Evolutionary conservation across 768 basidiomycete genomes (phyloP), one percentile per base, ranked within the genome.

Genomic region (Mycena venus): DNA sequence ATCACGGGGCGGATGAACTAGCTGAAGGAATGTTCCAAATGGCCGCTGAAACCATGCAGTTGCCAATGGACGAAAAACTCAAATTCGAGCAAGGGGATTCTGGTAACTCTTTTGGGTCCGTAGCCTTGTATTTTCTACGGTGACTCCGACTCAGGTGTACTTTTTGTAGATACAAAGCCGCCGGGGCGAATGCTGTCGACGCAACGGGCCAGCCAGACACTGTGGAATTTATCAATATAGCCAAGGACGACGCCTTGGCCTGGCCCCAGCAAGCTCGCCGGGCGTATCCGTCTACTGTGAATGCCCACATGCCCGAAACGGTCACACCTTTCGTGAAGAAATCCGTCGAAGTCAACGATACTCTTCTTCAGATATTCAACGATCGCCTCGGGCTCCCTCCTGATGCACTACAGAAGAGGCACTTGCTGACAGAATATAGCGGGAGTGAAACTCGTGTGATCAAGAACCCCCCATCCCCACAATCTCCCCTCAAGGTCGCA

Each of bases 201-300:
- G 88, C 90, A 25, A 85, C 84, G 14, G 93, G 93, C 47, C 86
- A 86, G 58, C 76, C 80, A 21, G 93, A 94, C 78, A 86, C 86
- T 0, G 85, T 87, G 4, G 91, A 94, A 78, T 93, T 92, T 80
- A 84, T 94, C 70, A 93, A 93, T 77, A 81, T 94, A 36, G 85
- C 92, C 0, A 92, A 93, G 78, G 93, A 95, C 78, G 93, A 95
- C 75, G 91, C 87, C 0, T 79, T 94, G 0, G 87, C 90, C 0
- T 93, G 88, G 83, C 93, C 93, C 0, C 74, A 80, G 0, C 82
- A 87, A 25, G 86, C 84, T 7, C 88, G 90, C 27, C 87, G 92
- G 27, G 85, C 86, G 0, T 95, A 95, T 77, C 93, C 92, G 0
- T 78, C 80, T 0, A 86, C 89, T 0, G 88, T 90, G 29, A 84